Percentiles rank a stretch among this genome's conserved stretches.
phyloP scores from a whole-genome alignment of 2,329 filamentous ascomycete species.

The Lecanicillium sp. region DNA sequence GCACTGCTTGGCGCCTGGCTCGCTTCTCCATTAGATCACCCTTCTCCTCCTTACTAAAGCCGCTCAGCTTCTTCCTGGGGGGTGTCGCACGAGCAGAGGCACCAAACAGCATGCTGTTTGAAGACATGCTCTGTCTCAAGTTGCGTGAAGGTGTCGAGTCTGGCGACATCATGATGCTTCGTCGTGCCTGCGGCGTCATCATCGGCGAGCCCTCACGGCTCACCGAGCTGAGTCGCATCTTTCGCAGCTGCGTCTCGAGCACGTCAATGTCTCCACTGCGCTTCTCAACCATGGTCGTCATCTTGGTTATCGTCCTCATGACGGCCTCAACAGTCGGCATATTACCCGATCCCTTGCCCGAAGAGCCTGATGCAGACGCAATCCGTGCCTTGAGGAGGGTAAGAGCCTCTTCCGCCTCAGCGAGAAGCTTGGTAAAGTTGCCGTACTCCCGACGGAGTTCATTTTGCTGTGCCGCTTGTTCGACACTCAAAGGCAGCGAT shows the following conservation, averaged over 20 bases:
- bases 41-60: conserved; percentile 53
- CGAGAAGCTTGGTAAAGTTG: conserved; percentile 63
- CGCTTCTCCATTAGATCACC: conserved; percentile 44
- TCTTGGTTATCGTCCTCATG: conserved; percentile 81
- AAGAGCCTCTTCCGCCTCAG: conserved; percentile 71
- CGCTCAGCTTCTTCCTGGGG: conserved; percentile 53
- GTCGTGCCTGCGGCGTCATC: conserved; percentile 28
- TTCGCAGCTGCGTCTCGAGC: conserved; percentile 78
- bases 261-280: conserved; percentile 86
- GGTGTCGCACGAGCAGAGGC: conserved; percentile 32
- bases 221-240: conserved; percentile 46
- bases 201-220: conserved; percentile 36
- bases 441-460: conserved; percentile 72
- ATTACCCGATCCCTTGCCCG: conserved; percentile 36
- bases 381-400: conserved; percentile 73
- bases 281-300: conserved; percentile 88
- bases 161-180: conserved; percentile 32
- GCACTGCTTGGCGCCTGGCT: conserved; percentile 42
- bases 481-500: conserved; percentile 69
- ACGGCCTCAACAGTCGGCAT: conserved; percentile 87
- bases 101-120: conserved; percentile 31
- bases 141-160: conserved; percentile 32
- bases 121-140: conserved; percentile 30
- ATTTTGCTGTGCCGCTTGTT: conserved; percentile 75
- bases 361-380: conserved; percentile 44